These are phyloP conservation scores for Mallotus japonicus DNA, from an alignment of 441 rosid genomes.

Conservation along the genomic window DNA sequence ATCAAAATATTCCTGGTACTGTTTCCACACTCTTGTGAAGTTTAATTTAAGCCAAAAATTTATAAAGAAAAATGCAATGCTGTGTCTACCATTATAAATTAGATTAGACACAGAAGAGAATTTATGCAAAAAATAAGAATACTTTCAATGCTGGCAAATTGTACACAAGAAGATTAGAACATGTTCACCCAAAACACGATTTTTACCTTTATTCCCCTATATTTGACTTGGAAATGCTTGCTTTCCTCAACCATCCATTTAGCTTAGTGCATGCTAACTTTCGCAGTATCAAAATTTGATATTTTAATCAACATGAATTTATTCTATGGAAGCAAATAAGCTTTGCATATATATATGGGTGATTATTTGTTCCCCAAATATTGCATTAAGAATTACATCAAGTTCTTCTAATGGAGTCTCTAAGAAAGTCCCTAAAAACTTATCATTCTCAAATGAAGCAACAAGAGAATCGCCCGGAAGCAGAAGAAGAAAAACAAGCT, in stretches of 20 bases:
- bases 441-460: slow-evolving; percentile 22
- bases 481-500: slow-evolving; percentile 28
- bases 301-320: too few species aligned
- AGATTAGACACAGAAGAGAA: too few species aligned
- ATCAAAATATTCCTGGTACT: too few species aligned
- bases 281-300: background rate
- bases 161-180: too few species aligned
- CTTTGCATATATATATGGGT: background rate
- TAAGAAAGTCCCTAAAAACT: slow-evolving; percentile 30
- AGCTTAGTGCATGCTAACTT: background rate
- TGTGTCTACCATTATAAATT: too few species aligned
- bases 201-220: slow-evolving; percentile 2
- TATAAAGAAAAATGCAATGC: too few species aligned
- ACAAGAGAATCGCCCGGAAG: slow-evolving; percentile 21
- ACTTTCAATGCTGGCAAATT: too few species aligned
- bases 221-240: background rate
- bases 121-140: too few species aligned
- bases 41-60: too few species aligned
- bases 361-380: background rate
- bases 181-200: background rate
- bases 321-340: background rate
- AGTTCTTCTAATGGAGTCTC: slow-evolving; percentile 21
- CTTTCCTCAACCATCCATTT: background rate
- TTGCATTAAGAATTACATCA: background rate
- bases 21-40: too few species aligned